Conservation (phyloP, 495 filamentous ascomycete species). For the Penicillium malachiteum region DNA sequence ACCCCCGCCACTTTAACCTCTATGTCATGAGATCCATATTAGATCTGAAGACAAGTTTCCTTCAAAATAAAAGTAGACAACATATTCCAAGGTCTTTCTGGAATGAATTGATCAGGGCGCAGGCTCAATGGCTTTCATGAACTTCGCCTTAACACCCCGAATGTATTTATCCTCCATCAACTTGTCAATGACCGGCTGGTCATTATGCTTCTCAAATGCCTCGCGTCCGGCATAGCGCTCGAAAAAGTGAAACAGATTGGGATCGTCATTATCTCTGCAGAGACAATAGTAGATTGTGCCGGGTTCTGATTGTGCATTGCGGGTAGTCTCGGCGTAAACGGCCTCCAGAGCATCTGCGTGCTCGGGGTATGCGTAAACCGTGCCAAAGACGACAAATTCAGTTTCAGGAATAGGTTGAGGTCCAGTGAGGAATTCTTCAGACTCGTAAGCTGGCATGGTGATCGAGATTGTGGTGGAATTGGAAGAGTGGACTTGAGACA, state of each 20-base stretch:
- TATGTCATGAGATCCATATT: too few species aligned
- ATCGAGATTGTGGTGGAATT: too few species aligned
- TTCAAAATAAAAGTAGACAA: too few species aligned
- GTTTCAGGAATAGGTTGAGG: slow-evolving; percentile 16
- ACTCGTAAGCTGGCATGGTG: slow-evolving; percentile 3
- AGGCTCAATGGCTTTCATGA: slow-evolving; percentile 14
- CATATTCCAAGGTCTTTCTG: too few species aligned
- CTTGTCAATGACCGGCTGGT: slow-evolving; percentile 31
- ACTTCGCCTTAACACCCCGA: slow-evolving; percentile 25
- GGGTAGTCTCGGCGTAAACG: slow-evolving; percentile 34
- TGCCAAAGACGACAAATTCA: slow-evolving; percentile 30
- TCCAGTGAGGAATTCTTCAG: slow-evolving; percentile 7
- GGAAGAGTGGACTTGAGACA: too few species aligned
- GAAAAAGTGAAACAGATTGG: slow-evolving; percentile 36
- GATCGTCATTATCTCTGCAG: slow-evolving; percentile 24
- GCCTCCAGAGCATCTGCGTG: slow-evolving; percentile 34
- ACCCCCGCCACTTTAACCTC: too few species aligned
- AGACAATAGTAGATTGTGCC: slow-evolving; percentile 36
- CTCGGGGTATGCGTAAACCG: slow-evolving; percentile 31
- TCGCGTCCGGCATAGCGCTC: slow-evolving; percentile 26
- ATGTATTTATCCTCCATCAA: slow-evolving; percentile 29
- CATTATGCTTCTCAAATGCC: slow-evolving; percentile 34
- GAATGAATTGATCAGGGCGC: background rate
- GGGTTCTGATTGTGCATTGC: slow-evolving; percentile 27
- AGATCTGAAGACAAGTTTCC: too few species aligned